Base-by-base conservation (phyloP, 495 filamentous ascomycete genomes). In the Penicillium subrubescens region DNA sequence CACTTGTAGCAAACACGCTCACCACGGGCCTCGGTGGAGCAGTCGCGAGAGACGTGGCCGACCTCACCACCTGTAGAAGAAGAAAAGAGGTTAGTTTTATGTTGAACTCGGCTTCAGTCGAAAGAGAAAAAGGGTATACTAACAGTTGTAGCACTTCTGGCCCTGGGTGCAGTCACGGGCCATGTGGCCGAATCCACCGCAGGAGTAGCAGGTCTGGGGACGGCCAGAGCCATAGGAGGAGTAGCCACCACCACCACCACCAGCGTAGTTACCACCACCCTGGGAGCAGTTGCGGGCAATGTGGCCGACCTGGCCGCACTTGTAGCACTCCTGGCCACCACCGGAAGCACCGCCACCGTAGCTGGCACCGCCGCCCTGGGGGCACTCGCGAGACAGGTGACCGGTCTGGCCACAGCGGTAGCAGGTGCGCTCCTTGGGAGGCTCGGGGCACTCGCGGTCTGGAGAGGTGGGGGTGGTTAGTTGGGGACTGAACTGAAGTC, bases 131-230 rank as follows among this genome's bases (percentile, higher is more conserved):
- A 29, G 19, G 23, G 48, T 6, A 41, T 39, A 76, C 85, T 75
- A 71, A 89, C 95, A 99, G 87, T 98, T 98, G 89, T 99, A 99
- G 88, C 95, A 99, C 85, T 98, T 98, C 84, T 94, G 93, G 60
- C 95, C 95, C 73, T 98, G 95, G 53, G 96, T 97, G 81, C 95
- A 99, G 79, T 98, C 95, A 68, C 94, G 89, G 71, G 91, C 93
- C 89, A 97, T 92, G 83, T 99, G 95, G 67, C 95, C 96, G 75
- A 91, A 93, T 52, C 95, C 95, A 72, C 95, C 94, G 79, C 94
- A 97, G 48, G 93, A 95, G 84, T 97, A 97, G 87, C 94, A 97
- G 62, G 92, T 96, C 80, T 93, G 91, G 65, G 85, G 85, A 63
- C 87, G 82, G 50, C 74, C 34, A 25, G 31, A 34, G 53, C 34